These are phyloP conservation scores for Nothophoma quercina DNA, from an alignment of 2,329 filamentous ascomycete species.

Conservation along the genomic window DNA sequence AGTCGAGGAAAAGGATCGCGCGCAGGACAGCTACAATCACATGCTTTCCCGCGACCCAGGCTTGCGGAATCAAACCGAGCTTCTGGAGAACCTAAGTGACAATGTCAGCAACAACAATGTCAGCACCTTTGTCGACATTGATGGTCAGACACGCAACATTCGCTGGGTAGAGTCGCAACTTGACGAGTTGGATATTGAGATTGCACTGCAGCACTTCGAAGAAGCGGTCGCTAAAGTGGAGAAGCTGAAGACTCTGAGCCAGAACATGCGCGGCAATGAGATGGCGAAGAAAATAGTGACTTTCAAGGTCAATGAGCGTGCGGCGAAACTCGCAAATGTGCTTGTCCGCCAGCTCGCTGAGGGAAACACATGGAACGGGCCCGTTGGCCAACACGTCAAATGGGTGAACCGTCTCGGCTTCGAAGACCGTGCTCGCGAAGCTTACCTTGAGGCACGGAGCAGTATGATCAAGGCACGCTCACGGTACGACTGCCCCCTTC, in stretches of 20 bases:
- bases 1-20: constrained; percentile 84
- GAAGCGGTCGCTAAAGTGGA: constrained; percentile 84
- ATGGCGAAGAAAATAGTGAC: constrained; percentile 92
- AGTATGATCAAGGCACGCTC: constrained; percentile 81
- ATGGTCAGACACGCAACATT: constrained; percentile 94
- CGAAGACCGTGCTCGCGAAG: constrained; percentile 86
- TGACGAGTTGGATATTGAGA: constrained; percentile 94
- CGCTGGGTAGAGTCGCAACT: constrained; percentile 96
- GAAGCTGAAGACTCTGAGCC: constrained; percentile 79
- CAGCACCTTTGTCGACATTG: constrained; percentile 88
- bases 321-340: constrained; percentile 76
- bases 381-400: constrained; percentile 80
- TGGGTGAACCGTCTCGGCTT: constrained; percentile 90
- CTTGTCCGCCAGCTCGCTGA: constrained; percentile 80
- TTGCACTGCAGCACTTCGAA: constrained; percentile 89
- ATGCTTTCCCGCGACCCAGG: constrained; percentile 80
- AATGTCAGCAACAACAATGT: constrained; percentile 73
- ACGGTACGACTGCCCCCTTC: constrained; percentile 66
- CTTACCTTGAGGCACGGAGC: constrained; percentile 81
- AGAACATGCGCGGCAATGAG: constrained; percentile 81
- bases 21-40: constrained; percentile 85
- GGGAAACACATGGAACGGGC: constrained; percentile 76
- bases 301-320: constrained; percentile 87
- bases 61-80: constrained; percentile 78
- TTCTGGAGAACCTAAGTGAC: constrained; percentile 76